Evolutionary conservation across 148 eudicot genomes (phyloP).

Genomic region (Amaranthus hypochondriacus): DNA sequence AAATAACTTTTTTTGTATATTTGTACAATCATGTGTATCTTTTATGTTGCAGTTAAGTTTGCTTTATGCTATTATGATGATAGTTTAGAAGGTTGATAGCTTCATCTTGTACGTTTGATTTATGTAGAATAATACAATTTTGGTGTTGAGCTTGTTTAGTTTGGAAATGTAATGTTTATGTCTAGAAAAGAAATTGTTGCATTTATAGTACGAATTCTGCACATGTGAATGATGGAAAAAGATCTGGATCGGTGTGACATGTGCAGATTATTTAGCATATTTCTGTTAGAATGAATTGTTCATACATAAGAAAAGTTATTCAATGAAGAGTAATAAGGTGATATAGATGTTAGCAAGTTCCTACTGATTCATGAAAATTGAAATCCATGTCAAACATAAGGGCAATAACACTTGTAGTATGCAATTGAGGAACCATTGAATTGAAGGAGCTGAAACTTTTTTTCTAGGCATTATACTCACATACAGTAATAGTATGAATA

Average conservation of each 20-base stretch:
- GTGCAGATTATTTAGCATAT: background rate
- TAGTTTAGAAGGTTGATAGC: background rate
- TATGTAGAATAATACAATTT: background rate
- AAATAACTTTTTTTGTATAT: conserved; percentile 1
- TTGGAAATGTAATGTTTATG: background rate
- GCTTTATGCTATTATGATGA: background rate
- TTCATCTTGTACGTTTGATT: background rate
- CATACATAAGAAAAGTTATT: no score
- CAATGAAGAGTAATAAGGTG: background rate
- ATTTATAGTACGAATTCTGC: no score
- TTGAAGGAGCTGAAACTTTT: background rate
- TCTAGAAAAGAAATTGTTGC: background rate
- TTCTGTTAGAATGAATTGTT: background rate
- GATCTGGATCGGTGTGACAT: background rate
- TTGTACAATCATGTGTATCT: background rate
- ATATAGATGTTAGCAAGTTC: background rate
- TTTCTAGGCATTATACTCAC: background rate
- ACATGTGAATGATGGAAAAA: background rate
- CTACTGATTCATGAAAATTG: background rate
- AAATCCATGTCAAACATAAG: no score
- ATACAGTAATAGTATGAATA: background rate
- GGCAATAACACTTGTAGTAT: background rate
- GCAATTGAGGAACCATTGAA: background rate
- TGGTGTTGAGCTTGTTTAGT: background rate
- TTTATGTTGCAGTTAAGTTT: no score